Evolutionary conservation across 2,329 filamentous ascomycete species (phyloP).

Genomic region (Byssochlamys sp.): DNA sequence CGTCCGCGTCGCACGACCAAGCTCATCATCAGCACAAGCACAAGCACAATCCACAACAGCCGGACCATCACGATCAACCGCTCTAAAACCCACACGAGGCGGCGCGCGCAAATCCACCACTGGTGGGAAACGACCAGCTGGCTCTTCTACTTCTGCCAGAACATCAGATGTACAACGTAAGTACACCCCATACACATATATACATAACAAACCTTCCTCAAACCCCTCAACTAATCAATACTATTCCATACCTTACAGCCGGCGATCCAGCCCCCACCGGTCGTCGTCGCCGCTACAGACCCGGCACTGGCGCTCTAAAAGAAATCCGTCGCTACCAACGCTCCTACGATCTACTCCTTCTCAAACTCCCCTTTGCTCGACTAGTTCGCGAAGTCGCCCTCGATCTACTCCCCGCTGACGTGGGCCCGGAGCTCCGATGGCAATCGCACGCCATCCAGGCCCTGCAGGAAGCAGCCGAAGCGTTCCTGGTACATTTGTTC

Average conservation of each 20-base stretch:
- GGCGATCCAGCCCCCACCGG: slow-evolving; percentile 62
- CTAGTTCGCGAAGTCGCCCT: slow-evolving; percentile 47
- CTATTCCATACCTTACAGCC: slow-evolving; percentile 39
- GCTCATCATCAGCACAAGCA: not conserved
- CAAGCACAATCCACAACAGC: not conserved
- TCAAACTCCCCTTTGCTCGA: slow-evolving; percentile 43
- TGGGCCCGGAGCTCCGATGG: slow-evolving; percentile 70
- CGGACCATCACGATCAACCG: not conserved
- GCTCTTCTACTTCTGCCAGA: slow-evolving; percentile 5
- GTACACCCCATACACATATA: slow-evolving; percentile 4
- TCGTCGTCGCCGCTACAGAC: slow-evolving; percentile 55
- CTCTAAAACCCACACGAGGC: not conserved
- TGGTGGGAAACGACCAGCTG: slow-evolving; percentile 11
- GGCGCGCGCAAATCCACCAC: slow-evolving; percentile 6
- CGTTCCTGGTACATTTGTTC: slow-evolving; percentile 91
- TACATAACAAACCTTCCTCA: no score
- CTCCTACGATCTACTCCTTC: slow-evolving; percentile 75
- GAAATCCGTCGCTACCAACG: slow-evolving; percentile 89
- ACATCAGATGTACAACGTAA: slow-evolving; percentile 31
- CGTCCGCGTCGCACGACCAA: not conserved
- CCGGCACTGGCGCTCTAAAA: slow-evolving; percentile 75
- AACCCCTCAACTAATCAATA: not conserved
- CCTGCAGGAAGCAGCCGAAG: slow-evolving; percentile 90
- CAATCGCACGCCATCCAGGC: slow-evolving; percentile 91
- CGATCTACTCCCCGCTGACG: slow-evolving; percentile 47